Conservation (phyloP, 352 stramenopile species). For the Phytophthora nicotianae region DNA sequence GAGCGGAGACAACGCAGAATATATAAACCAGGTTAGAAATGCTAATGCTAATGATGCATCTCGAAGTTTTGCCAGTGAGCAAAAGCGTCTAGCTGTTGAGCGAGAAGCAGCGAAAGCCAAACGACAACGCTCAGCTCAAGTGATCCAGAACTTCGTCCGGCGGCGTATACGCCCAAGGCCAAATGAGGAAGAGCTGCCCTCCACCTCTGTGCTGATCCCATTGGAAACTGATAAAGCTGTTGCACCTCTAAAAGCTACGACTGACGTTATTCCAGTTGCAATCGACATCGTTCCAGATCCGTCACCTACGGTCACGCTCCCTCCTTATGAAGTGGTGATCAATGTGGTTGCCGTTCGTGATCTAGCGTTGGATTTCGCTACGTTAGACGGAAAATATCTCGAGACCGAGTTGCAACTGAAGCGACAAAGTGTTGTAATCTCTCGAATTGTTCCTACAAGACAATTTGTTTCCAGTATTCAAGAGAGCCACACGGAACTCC, state of each 20-base stretch:
- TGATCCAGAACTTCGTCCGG: constrained; percentile 17
- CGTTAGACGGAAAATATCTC: constrained; percentile 15
- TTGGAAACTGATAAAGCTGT: constrained; percentile 4
- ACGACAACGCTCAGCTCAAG: constrained; percentile 14
- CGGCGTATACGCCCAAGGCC: background rate
- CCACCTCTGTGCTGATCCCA: constrained; percentile 31
- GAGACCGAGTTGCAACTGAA: constrained; percentile 25
- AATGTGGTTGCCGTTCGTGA: constrained; percentile 29
- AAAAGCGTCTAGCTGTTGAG: constrained; percentile 24
- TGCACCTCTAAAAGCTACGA: background rate
- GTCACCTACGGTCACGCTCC: constrained; percentile 3
- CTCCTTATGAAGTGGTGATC: constrained; percentile 32
- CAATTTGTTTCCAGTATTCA: constrained; percentile 24
- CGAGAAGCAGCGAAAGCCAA: constrained; percentile 15
- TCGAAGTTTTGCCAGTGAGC: constrained; percentile 21
- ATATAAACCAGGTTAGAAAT: background rate
- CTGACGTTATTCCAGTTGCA: background rate
- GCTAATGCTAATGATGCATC: background rate
- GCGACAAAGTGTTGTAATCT: constrained; percentile 15
- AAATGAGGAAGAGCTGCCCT: constrained; percentile 30
- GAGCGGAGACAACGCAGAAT: background rate
- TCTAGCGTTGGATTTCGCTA: constrained; percentile 6
- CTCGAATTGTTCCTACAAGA: constrained; percentile 5
- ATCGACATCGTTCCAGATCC: background rate
- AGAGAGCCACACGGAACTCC: constrained; percentile 13